Conservation (phyloP, 208 protist species). For the Trypanosomatidae sp. region DNA sequence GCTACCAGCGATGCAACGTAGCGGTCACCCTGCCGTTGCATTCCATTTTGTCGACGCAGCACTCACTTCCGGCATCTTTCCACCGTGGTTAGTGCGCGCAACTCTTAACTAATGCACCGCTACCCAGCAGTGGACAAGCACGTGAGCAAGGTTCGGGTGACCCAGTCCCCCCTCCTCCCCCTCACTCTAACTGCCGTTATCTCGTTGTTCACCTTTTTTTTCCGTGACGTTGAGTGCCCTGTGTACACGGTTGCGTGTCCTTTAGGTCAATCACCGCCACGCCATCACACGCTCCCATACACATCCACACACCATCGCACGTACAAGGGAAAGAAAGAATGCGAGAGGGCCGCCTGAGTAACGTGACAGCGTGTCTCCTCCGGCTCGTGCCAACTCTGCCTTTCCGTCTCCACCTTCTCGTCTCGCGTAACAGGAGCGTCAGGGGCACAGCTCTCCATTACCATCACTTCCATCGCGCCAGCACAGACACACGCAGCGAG, state of each 20-base stretch:
- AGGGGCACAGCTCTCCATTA: background rate
- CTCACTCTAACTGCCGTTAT: background rate
- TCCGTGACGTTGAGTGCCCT: background rate
- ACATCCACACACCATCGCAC: background rate
- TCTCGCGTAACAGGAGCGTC: background rate
- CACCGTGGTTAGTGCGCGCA: no score
- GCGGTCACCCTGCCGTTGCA: background rate
- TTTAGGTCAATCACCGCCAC: background rate
- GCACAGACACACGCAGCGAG: background rate
- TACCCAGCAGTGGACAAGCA: background rate
- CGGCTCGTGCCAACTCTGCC: background rate
- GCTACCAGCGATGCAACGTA: background rate
- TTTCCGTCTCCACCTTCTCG: conserved; percentile 1
- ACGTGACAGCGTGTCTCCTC: background rate
- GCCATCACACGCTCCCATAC: background rate
- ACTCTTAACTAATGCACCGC: background rate
- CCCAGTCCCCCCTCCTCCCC: background rate
- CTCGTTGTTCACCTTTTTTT: background rate
- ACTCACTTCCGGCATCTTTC: background rate
- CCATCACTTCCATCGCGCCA: no score
- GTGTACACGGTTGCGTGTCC: background rate
- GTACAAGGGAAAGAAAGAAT: background rate
- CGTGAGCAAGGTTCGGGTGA: background rate
- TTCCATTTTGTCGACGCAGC: no score
- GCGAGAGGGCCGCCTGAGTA: background rate